A percentile compares a stretch with the other conserved stretches of the same genome.
phyloP scores from a whole-genome alignment of 768 basidiomycete species.

The Scleroderma bovista region DNA sequence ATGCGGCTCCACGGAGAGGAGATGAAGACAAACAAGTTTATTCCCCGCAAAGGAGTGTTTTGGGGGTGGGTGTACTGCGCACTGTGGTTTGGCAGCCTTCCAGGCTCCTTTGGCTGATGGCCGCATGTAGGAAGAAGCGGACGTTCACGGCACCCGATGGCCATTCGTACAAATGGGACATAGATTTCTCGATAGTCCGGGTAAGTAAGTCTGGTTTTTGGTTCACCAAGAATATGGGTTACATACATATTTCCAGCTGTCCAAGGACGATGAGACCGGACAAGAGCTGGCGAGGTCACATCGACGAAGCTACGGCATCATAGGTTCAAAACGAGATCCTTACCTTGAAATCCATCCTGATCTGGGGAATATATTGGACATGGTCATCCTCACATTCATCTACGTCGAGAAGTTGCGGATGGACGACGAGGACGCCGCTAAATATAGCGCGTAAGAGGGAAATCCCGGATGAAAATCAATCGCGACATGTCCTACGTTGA shows the following conservation, averaged over 20 bases:
- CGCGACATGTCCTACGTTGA: not conserved
- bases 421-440: not conserved
- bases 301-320: conserved; percentile 2
- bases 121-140: conserved; percentile 11
- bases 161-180: conserved; percentile 28
- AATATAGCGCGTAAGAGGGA: not conserved
- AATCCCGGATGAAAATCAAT: too few species aligned
- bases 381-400: conserved; percentile 26
- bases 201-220: not conserved
- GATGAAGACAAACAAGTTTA: conserved; percentile 20
- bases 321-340: not conserved
- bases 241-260: not conserved
- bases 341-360: conserved; percentile 5
- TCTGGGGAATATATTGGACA: conserved; percentile 22
- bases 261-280: not conserved
- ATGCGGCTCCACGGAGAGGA: conserved; percentile 24
- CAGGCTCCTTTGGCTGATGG: too few species aligned
- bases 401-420: conserved; percentile 24
- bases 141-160: conserved; percentile 30
- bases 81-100: not conserved
- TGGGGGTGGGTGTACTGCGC: conserved; percentile 14
- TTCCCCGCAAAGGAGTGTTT: conserved; percentile 16
- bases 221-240: not conserved
- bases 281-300: conserved; percentile 3
- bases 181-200: conserved; percentile 6